Percentiles rank a stretch among this genome's conserved stretches.
phyloP scores from a whole-genome alignment of 495 filamentous ascomycete species.

The Aspergillus sparsus region DNA sequence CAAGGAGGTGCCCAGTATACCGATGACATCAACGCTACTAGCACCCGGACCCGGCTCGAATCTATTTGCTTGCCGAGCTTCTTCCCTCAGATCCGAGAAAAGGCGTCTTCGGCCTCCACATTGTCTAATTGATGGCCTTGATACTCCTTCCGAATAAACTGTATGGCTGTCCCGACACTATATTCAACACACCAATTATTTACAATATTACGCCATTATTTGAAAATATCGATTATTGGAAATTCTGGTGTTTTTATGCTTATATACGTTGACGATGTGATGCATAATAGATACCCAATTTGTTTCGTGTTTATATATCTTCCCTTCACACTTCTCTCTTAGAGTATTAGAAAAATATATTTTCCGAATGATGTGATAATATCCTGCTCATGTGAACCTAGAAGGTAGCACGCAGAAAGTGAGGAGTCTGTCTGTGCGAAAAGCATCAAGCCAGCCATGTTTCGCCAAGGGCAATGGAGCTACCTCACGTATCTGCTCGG shows the following conservation, averaged over 20 bases:
- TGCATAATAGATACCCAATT: constrained; percentile 14
- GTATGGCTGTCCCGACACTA: background rate
- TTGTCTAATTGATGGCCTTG: constrained; percentile 11
- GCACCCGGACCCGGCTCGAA: constrained; percentile 43
- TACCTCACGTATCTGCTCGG: too few species aligned
- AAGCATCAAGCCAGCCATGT: too few species aligned
- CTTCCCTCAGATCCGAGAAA: constrained; percentile 39
- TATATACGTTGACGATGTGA: background rate
- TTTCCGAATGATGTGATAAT: too few species aligned
- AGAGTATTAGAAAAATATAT: too few species aligned
- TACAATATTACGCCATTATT: background rate
- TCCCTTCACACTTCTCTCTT: too few species aligned
- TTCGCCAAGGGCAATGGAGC: too few species aligned
- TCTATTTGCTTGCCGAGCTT: constrained; percentile 41
- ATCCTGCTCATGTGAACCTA: too few species aligned
- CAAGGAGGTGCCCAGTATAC: constrained; percentile 43
- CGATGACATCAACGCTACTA: constrained; percentile 43
- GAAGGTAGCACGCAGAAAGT: too few species aligned
- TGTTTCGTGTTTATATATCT: background rate
- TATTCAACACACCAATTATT: background rate
- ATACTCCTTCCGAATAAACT: background rate
- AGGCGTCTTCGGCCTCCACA: constrained; percentile 30
- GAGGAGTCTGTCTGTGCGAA: too few species aligned
- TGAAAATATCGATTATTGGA: background rate
- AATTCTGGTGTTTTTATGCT: too few species aligned